Base-by-base conservation (phyloP, 176 grass and related monocot genomes). In the Lolium rigidum region DNA sequence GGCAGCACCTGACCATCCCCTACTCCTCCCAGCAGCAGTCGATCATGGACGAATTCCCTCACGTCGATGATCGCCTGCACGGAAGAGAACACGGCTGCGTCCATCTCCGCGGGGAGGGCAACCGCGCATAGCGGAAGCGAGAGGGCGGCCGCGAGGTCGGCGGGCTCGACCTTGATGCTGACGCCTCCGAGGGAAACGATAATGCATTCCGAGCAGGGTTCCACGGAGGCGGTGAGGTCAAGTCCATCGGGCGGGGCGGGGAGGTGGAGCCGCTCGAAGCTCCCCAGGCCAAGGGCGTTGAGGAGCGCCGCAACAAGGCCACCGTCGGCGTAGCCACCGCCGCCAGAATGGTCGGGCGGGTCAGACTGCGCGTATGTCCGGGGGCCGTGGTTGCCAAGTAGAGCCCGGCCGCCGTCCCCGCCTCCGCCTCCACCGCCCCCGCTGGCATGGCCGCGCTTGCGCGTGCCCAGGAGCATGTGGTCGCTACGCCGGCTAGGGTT, bases 31-130 rank as follows among this genome's bases (percentile, higher is more conserved):
- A 86, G 41, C 43, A 90, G 41, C 79, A 90, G 20, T 43, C 70
- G 71, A 77, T 90, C 62, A 28, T 62, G 54, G 70, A 86, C 62
- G 31, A 90, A 70, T 10, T 11, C 1, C n/a, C 20, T 82, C 78
- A 86, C 50, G 52, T 43, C 71, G 41, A 62, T 52, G 83, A 90
- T 90, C 83, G 78, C 88, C 78, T 90, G 71, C 20, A 21, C 15
- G 16, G 83, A 77, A 31, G 26, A 49, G 71, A 90, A 52, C 37
- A 70, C 0, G 21, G 78, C 61, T 41, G 51, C 51, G 12, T 76
- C 54, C 41, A 44, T 1, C 39, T 56, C 70, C 2, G 26, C 18
- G 26, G 18, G 0, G 48, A 64, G 80, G 16, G 47, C 24, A 16
- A 70, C 35, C 64, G 66, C 1, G 13, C 54, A 74, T 21, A 21